Percentiles rank a stretch among this genome's conserved stretches.
These are phyloP conservation scores for Obelidium mucronatum DNA, from an alignment of 192 early-diverging fungal species.

Conservation along the genomic window DNA sequence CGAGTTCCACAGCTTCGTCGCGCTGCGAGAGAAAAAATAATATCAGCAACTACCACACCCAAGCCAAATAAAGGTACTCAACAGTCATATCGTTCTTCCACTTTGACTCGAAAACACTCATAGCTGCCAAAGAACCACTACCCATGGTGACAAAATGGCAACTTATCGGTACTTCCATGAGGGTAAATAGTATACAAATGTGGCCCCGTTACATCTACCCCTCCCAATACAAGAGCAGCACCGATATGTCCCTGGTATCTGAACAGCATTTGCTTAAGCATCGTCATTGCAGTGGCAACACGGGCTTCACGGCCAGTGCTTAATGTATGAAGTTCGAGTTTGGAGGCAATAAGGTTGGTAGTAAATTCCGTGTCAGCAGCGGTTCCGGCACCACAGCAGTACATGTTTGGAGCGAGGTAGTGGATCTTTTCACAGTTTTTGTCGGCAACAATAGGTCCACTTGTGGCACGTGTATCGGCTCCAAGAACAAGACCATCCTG, in stretches of 20 bases:
- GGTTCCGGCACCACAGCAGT: conserved; percentile 98
- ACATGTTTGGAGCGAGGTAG: conserved; percentile 96
- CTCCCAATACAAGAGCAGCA: conserved; percentile 93
- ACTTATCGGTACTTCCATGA: conserved; percentile 94
- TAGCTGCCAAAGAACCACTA: conserved; percentile 93
- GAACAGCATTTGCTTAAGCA: conserved; percentile 98
- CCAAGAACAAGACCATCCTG: conserved; percentile 93
- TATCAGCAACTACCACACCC: not conserved
- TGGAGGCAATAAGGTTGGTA: conserved; percentile 89
- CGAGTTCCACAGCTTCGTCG: conserved; percentile 88
- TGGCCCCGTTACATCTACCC: conserved; percentile 89
- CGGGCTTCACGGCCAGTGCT: conserved; percentile 87
- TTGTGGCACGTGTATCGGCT: conserved; percentile 96
- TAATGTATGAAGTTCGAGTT: conserved; percentile 93
- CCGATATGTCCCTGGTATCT: conserved; percentile 96
- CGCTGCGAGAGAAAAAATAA: conserved; percentile 59
- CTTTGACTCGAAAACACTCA: conserved; percentile 91
- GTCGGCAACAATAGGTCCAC: conserved; percentile 94
- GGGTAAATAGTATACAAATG: conserved; percentile 91
- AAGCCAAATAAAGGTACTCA: not conserved
- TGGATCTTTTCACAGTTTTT: conserved; percentile 99
- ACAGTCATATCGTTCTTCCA: conserved; percentile 83
- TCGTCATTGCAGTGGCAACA: conserved; percentile 92
- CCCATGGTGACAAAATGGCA: conserved; percentile 97
- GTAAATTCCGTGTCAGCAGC: conserved; percentile 99